A percentile compares a stretch with the other conserved stretches of the same genome.
Evolutionary conservation across 352 stramenopile genomes (phyloP).

Genomic region (Phytopythium boreale): DNA sequence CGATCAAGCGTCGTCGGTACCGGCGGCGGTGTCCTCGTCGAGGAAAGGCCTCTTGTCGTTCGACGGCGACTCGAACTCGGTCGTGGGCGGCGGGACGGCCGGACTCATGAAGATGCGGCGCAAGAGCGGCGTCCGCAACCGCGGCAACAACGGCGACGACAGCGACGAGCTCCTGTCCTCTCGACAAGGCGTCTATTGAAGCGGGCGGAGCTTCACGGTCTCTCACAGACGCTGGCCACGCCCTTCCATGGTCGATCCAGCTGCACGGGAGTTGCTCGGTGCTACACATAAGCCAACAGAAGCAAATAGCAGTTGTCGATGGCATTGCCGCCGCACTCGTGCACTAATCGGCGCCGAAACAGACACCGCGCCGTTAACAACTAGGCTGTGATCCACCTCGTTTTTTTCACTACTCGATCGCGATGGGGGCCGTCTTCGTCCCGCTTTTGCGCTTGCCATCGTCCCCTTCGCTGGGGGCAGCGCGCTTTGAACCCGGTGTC

Average conservation of each 20-base stretch:
- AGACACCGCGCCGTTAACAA: background rate
- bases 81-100: slow-evolving; percentile 48
- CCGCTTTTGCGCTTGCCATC: background rate
- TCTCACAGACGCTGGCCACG: too few species aligned
- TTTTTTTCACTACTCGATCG: background rate
- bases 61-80: slow-evolving; percentile 27
- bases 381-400: background rate
- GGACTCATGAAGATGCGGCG: slow-evolving; percentile 69
- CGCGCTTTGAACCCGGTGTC: background rate
- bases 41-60: slow-evolving; percentile 24
- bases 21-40: background rate
- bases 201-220: background rate
- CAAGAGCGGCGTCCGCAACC: slow-evolving; percentile 45
- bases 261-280: background rate
- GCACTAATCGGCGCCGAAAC: background rate
- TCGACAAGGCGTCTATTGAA: slow-evolving; percentile 18
- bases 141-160: slow-evolving; percentile 43
- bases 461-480: background rate
- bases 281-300: background rate
- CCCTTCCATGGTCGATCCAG: background rate
- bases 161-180: slow-evolving; percentile 5
- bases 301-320: background rate
- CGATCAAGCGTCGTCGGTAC: slow-evolving; percentile 15
- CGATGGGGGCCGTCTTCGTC: background rate
- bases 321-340: background rate